Conservation (phyloP, 805 yeast species). For the Candida sithepensis region DNA sequence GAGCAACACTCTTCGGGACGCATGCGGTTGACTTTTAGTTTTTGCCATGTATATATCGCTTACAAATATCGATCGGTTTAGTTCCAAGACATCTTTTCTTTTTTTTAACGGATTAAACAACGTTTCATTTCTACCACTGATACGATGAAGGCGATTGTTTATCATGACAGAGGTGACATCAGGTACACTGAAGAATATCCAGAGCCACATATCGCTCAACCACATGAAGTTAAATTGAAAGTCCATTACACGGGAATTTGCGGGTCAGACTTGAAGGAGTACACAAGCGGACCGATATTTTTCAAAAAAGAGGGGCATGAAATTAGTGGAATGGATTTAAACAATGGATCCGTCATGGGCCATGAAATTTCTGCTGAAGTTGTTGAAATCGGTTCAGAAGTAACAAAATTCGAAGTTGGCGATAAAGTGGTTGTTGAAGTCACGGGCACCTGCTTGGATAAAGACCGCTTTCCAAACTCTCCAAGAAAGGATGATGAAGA, state of each 20-base stretch:
- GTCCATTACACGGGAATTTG: conserved; percentile 54
- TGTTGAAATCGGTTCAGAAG: conserved; percentile 43
- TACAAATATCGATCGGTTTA: no score
- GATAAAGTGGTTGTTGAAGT: conserved; percentile 46
- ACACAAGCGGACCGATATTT: conserved; percentile 45
- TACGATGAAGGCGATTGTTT: conserved; percentile 26
- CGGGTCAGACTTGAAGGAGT: conserved; percentile 54
- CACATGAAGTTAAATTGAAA: conserved; percentile 41
- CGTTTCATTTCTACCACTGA: no score
- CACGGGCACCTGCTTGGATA: conserved; percentile 47
- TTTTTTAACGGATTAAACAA: no score
- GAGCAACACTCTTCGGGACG: no score
- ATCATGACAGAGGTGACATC: conserved; percentile 19
- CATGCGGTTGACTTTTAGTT: no score
- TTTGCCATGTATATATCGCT: no score
- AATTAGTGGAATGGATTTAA: conserved; percentile 37
- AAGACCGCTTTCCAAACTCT: conserved; percentile 20
- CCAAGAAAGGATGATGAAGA: conserved; percentile 10
- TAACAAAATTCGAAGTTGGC: conserved; percentile 39
- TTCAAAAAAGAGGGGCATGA: conserved; percentile 34
- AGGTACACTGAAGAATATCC: conserved; percentile 17
- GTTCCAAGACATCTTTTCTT: no score
- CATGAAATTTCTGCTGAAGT: conserved; percentile 46
- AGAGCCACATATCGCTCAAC: conserved; percentile 34
- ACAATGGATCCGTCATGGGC: conserved; percentile 43